Conservation (phyloP, 805 yeast species). For the Wickerhamiella occidentalis region DNA sequence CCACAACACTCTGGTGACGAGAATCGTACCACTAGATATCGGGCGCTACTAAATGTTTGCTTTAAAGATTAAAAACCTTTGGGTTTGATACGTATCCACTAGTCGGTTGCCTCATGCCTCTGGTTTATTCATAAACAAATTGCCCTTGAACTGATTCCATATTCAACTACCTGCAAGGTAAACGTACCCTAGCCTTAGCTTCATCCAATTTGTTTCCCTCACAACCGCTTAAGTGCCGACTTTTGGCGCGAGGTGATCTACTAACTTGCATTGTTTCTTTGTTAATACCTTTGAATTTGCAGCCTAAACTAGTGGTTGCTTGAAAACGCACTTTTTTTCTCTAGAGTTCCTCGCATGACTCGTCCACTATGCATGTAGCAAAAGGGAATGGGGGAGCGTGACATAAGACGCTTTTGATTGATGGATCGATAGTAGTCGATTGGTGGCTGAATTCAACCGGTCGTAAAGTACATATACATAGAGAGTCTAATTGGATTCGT, state of each 20-base stretch:
- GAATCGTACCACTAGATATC: background rate
- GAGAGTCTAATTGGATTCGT: too few relatives aligned
- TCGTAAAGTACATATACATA: too few relatives aligned
- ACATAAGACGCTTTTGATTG: background rate
- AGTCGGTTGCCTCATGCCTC: background rate
- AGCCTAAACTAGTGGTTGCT: background rate
- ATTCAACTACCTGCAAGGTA: constrained; percentile 3
- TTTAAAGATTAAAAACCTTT: background rate
- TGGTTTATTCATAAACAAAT: background rate
- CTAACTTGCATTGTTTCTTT: background rate
- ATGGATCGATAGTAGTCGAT: background rate
- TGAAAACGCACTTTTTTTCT: background rate
- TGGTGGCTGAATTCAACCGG: too few relatives aligned
- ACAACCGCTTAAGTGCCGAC: constrained; percentile 3
- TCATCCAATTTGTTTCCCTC: constrained; percentile 12
- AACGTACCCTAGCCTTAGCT: constrained; percentile 6
- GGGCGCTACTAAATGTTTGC: background rate
- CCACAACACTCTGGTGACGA: background rate
- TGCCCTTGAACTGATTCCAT: background rate
- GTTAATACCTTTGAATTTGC: background rate
- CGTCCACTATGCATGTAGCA: background rate
- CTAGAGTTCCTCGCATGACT: background rate
- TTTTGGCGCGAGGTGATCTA: background rate
- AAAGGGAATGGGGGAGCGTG: background rate
- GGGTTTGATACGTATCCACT: background rate